A percentile compares a stretch with the other conserved stretches of the same genome.
These are phyloP conservation scores for Fusarium avenaceum DNA, from an alignment of 2,329 filamentous ascomycete species.

Conservation along the genomic window DNA sequence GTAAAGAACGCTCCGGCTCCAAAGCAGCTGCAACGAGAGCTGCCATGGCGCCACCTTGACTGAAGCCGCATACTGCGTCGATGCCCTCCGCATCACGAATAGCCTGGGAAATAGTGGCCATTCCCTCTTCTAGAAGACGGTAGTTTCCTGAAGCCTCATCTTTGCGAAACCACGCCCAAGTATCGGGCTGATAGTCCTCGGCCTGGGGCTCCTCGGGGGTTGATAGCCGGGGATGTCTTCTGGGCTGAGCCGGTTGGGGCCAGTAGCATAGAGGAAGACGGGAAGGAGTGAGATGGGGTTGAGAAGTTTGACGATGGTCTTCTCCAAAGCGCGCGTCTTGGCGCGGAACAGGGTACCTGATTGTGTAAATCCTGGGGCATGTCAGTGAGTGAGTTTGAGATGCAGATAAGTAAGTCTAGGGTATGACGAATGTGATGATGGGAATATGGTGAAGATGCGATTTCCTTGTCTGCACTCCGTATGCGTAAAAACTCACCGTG, in stretches of 20 bases:
- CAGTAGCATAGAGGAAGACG: slow-evolving; percentile 77
- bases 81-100: slow-evolving; percentile 76
- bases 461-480: neutral
- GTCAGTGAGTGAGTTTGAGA: slow-evolving; percentile 21
- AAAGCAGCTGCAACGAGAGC: slow-evolving; percentile 79
- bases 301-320: slow-evolving; percentile 81
- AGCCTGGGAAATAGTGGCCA: slow-evolving; percentile 71
- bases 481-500: slow-evolving; percentile 66
- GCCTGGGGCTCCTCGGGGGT: slow-evolving; percentile 58
- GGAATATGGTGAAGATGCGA: neutral
- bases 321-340: slow-evolving; percentile 90
- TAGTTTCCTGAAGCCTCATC: slow-evolving; percentile 76
- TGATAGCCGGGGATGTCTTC: slow-evolving; percentile 78
- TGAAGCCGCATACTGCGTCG: slow-evolving; percentile 86
- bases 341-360: slow-evolving; percentile 86
- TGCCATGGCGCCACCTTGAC: slow-evolving; percentile 81
- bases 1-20: slow-evolving; percentile 61
- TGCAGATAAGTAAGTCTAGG: slow-evolving; percentile 5
- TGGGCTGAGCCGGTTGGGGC: slow-evolving; percentile 71
- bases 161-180: slow-evolving; percentile 86
- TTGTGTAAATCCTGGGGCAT: slow-evolving; percentile 82
- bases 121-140: slow-evolving; percentile 75
- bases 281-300: slow-evolving; percentile 67
- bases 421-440: neutral
- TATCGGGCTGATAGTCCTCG: slow-evolving; percentile 70